Percentiles rank a stretch among this genome's conserved stretches.
Evolutionary conservation across 352 stramenopile genomes (phyloP).

Genomic region (Pythium aquatile): DNA sequence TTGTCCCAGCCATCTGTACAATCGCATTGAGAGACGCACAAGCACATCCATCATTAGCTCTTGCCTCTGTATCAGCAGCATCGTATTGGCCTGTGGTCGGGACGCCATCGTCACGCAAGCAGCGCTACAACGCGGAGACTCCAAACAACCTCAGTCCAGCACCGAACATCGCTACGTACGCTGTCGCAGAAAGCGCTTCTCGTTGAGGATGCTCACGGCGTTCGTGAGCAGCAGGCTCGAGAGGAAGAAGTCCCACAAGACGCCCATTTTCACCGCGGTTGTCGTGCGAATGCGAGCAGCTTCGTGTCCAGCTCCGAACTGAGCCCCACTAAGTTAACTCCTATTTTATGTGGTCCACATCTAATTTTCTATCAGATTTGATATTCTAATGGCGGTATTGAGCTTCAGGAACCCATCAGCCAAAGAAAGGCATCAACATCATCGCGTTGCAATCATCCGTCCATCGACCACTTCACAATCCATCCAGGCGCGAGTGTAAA

Average conservation of each 20-base stretch:
- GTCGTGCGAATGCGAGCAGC: not conserved
- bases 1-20: conserved; percentile 79
- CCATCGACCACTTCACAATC: not conserved
- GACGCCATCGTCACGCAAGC: not conserved
- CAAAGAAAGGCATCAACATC: not conserved
- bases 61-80: no score
- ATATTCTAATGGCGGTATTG: not conserved
- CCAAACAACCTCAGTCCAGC: not conserved
- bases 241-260: conserved; percentile 88
- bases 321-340: conserved; percentile 10
- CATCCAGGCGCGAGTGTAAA: not conserved
- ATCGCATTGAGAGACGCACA: not conserved
- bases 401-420: not conserved
- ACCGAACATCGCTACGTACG: conserved; percentile 41
- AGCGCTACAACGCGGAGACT: not conserved
- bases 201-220: conserved; percentile 83
- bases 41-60: not conserved
- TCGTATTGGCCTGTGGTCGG: not conserved
- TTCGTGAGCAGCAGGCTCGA: conserved; percentile 85
- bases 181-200: conserved; percentile 84
- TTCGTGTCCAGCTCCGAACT: conserved; percentile 15
- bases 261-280: conserved; percentile 47
- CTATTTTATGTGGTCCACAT: not conserved
- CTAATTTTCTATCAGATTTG: conserved; percentile 1
- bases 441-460: not conserved